Evolutionary conservation across 345 rosid genomes (phyloP).

Genomic region (sweet orange (Citrus sinensis)): DVS_A1.0 CM039162.1:5968001-5968500

Average conservation of each 20-base stretch:
- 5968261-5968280: background rate
- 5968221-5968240: background rate
- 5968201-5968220: background rate
- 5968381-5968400: conserved; percentile 45
- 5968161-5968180: background rate
- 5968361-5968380: conserved; percentile 25
- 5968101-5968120: background rate
- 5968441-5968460: background rate
- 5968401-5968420: conserved; percentile 39
- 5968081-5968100: background rate
- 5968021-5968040: background rate
- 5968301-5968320: background rate
- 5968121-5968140: background rate
- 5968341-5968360: background rate
- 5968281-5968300: background rate
- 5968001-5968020: background rate
- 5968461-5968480: background rate
- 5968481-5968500: background rate
- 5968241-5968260: background rate
- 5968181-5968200: background rate
- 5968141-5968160: background rate
- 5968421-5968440: conserved; percentile 35
- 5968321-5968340: background rate
- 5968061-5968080: background rate
- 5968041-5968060: background rate